Conservation (phyloP, 208 protist genomes). For the Acanthamoeba quina region DNA sequence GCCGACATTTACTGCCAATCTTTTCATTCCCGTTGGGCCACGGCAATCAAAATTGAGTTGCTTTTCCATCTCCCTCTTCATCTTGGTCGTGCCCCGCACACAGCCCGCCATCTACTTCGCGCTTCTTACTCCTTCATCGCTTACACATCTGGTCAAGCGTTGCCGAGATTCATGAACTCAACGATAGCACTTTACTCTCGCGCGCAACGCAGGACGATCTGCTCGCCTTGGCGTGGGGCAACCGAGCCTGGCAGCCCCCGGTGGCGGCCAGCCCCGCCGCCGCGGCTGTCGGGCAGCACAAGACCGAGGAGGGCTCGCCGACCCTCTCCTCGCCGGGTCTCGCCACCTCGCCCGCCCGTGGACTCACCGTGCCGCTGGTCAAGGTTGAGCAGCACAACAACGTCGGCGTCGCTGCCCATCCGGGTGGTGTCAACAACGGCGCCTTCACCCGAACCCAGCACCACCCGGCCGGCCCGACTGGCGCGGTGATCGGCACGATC, state of each 20-base stretch:
- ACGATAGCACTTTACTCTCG: neutral
- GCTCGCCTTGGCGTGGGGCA: conserved; percentile 39
- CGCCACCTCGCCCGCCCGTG: neutral
- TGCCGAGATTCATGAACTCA: no score
- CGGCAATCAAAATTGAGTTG: no score
- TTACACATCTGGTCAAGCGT: no score
- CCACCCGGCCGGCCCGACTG: no score
- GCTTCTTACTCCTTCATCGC: neutral
- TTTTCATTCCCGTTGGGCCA: no score
- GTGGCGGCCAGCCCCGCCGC: neutral
- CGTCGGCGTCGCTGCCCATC: no score
- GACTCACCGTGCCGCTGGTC: neutral
- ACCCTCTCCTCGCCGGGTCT: neutral
- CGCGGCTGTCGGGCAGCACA: neutral
- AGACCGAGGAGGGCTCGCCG: neutral
- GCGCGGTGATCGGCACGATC: neutral
- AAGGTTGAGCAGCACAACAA: neutral
- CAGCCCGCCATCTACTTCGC: no score
- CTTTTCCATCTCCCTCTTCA: no score
- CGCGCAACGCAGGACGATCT: neutral
- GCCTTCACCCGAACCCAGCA: no score
- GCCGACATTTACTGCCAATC: no score
- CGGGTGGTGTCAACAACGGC: no score
- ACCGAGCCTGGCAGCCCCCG: conserved; percentile 19
- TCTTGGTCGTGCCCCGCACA: no score